Base-by-base conservation (phyloP, 1,139 yeast species). In the Magnusiomyces magnusii region DNA sequence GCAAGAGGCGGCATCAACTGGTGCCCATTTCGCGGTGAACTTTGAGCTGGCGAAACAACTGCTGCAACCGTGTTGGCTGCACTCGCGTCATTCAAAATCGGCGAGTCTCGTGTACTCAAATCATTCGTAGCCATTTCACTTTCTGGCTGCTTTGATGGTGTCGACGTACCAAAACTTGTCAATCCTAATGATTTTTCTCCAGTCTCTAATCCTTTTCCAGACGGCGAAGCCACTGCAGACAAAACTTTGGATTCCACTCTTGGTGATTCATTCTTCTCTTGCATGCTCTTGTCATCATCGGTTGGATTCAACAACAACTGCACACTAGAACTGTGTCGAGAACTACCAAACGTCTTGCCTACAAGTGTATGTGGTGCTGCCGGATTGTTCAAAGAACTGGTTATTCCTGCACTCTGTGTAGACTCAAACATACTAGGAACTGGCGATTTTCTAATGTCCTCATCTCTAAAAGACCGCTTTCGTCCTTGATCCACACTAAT, bases 231-330 rank as follows among this genome's bases (percentile, higher is more conserved):
- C n/a, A n/a, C n/a, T n/a, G n/a, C n/a, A n/a, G n/a, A n/a, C n/a
- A n/a, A n/a, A n/a, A n/a, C n/a, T n/a, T n/a, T n/a, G n/a, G n/a
- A n/a, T n/a, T n/a, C n/a, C n/a, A n/a, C n/a, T n/a, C n/a, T n/a
- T n/a, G n/a, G n/a, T n/a, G n/a, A n/a, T n/a, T n/a, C n/a, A n/a
- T n/a, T n/a, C n/a, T n/a, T n/a, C n/a, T n/a, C n/a, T n/a, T n/a
- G n/a, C n/a, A n/a, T n/a, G 3, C 10, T 31, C 28, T 61, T 61
- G 9, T 57, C 61, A 17, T 55, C 55, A 24, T 61, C 52, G 10
- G 63, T 49, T 3, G 69, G 69, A 55, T 66, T 66, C 58, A 66
- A 62, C 51, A 66, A 58, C 17, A 64, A 61, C 53, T 66, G 67
- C 23, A 66, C 68, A 34, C 63, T 64, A 24, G 64, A 57, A 3